Base-by-base conservation (phyloP, 768 basidiomycete genomes). In the Gloeopeniophorella convolvens region DNA sequence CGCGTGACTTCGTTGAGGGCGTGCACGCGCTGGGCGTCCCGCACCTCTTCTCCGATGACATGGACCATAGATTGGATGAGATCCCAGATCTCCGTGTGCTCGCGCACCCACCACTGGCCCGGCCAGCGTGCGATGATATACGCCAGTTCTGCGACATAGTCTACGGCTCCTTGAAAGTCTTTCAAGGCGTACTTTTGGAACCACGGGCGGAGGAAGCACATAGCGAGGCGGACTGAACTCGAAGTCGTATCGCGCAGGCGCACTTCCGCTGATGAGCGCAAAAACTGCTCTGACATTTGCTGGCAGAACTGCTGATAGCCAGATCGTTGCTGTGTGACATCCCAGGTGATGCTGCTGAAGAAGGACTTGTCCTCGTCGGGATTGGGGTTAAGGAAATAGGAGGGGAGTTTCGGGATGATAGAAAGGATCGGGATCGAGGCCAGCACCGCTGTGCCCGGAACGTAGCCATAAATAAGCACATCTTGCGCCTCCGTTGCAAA, bases 401-500 rank as follows among this genome's bases (percentile, higher is more conserved):
- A 82, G 1, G 87, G 87, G 33, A 89, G 72, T 58, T 77, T 80
- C 53, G 77, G 72, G 51, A 89, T 66, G 50, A 89, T 65, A 16
- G 74, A 72, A 33, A 79, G 69, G 42, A 89, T 75, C 1, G 86
- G 84, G 20, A 89, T 69, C 13, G 87, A 88, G 15, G 83, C 70
- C 16, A 85, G 70, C 48, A 89, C 77, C 8, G 85, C 83, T 18
- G 72, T 68, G 18, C 73, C 69, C 28, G 87, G 83, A 51, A 89
- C 77, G 58, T 74, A 77, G 26, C 82, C 83, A 60, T 83, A 72
- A 32, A 88, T 74, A 49, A 89, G 79, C 28, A 86, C 85, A 51
- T 80, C 77, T 61, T 89, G 87, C 9, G 87, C 81, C 61, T 89
- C 86, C 51, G 81, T 70, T 9, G 83, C 82, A 60, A 80, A 84